Percentiles rank a stretch among this genome's conserved stretches.
phyloP scores from a whole-genome alignment of 164 flowering plant genomes.

The Buxus sempervirens region DNA sequence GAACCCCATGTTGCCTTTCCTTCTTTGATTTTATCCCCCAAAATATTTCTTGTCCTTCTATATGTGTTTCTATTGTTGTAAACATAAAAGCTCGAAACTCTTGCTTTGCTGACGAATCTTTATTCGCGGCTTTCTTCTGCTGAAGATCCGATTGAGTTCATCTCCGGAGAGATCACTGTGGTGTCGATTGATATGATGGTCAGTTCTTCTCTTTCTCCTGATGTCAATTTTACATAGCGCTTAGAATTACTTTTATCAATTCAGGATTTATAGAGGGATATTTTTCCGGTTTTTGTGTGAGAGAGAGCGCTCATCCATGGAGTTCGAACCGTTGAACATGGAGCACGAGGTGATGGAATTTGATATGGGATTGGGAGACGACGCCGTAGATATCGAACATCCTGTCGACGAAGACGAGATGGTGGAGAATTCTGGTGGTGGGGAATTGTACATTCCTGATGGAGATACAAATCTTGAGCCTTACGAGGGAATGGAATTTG shows the following conservation, averaged over 20 bases:
- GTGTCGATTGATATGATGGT: slow-evolving; percentile 6
- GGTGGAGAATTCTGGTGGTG: slow-evolving; percentile 9
- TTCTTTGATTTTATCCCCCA: no score
- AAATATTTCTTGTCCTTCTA: neutral
- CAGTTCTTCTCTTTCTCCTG: neutral
- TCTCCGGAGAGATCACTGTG: neutral
- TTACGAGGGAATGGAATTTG: slow-evolving; percentile 46
- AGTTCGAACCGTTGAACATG: slow-evolving; percentile 26
- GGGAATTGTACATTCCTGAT: slow-evolving; percentile 23
- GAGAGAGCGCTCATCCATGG: slow-evolving; percentile 13
- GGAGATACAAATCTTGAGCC: slow-evolving; percentile 37
- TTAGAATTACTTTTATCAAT: neutral
- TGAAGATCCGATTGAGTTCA: neutral
- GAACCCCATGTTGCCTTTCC: no score
- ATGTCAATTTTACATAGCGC: neutral
- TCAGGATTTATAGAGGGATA: neutral
- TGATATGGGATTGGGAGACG: slow-evolving; percentile 35
- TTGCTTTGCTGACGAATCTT: neutral
- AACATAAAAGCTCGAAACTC: neutral
- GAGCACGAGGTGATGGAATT: slow-evolving; percentile 32
- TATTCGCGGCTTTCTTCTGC: neutral
- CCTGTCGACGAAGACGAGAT: slow-evolving; percentile 24
- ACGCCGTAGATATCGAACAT: slow-evolving; percentile 27
- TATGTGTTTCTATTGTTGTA: neutral
- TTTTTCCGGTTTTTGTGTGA: neutral